Percentiles rank a stretch among this genome's conserved stretches.
Conservation (phyloP, 192 early-diverging fungal genomes). For the Glomus cerebriforme region DNA sequence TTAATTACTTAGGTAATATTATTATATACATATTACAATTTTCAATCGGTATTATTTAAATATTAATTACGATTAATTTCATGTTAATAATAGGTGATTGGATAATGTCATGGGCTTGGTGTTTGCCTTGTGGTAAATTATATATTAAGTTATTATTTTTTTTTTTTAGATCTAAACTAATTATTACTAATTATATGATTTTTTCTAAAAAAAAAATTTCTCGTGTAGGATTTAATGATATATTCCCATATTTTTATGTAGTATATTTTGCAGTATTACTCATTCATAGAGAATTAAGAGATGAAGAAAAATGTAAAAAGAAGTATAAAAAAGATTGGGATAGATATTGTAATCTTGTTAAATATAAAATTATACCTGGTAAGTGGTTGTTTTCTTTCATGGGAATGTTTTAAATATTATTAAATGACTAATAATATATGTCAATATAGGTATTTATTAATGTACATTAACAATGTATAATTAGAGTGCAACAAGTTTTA, state of each 20-base stretch:
- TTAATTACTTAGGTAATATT: conserved; percentile 78
- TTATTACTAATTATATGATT: too few relatives aligned
- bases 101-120: conserved; percentile 90
- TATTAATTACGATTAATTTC: too few relatives aligned
- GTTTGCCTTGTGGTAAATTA: conserved; percentile 69
- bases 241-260: conserved; percentile 92
- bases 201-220: background rate
- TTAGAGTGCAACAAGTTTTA: too few relatives aligned
- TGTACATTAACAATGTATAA: background rate
- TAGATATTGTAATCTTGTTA: conserved; percentile 77
- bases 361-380: conserved; percentile 84
- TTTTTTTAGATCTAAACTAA: conserved; percentile 1
- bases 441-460: conserved; percentile 18
- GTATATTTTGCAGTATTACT: conserved; percentile 91
- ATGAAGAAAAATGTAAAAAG: conserved; percentile 84
- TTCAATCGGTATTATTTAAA: background rate
- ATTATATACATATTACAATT: background rate
- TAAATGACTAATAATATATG: background rate
- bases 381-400: background rate
- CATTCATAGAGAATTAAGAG: conserved; percentile 85
- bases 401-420: background rate
- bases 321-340: conserved; percentile 97
- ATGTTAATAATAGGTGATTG: conserved; percentile 75
- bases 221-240: conserved; percentile 60
- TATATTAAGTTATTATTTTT: background rate